Percentiles rank a stretch among this genome's conserved stretches.
These are phyloP conservation scores for Luzula sylvatica DNA, from an alignment of 176 grass and related monocot genomes.

Conservation along the genomic window DNA sequence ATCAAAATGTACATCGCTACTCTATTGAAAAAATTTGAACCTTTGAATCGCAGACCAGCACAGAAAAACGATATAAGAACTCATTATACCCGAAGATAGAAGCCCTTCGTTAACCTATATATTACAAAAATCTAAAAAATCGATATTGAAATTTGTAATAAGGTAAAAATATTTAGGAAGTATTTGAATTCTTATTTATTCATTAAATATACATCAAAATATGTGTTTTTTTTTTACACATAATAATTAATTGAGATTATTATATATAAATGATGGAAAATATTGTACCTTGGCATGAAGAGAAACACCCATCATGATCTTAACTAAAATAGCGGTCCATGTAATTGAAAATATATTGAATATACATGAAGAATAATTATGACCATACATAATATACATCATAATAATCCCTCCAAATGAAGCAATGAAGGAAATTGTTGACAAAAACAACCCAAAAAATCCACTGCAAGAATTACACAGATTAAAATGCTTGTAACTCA, in stretches of 20 bases:
- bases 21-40: conserved; percentile 18
- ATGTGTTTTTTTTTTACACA: too few species aligned
- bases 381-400: conserved; percentile 48
- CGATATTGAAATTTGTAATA: too few species aligned
- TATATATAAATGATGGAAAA: not conserved
- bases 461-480: conserved; percentile 28
- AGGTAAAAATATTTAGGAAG: too few species aligned
- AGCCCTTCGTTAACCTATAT: conserved; percentile 67
- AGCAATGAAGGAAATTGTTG: conserved; percentile 64
- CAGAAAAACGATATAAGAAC: conserved; percentile 70
- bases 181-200: too few species aligned
- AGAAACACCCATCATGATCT: conserved; percentile 67
- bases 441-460: conserved; percentile 61
- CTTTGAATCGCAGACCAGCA: conserved; percentile 95
- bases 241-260: not conserved
- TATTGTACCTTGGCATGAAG: conserved; percentile 71
- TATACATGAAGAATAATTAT: conserved; percentile 38
- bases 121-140: not conserved
- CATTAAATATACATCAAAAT: too few species aligned
- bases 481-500: not conserved
- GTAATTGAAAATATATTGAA: conserved; percentile 84
- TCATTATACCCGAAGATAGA: conserved; percentile 89
- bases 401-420: conserved; percentile 56
- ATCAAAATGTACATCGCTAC: not conserved
- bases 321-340: conserved; percentile 68